Evolutionary conservation across 768 basidiomycete genomes (phyloP).

Genomic region (Podaxis sp.): DNA sequence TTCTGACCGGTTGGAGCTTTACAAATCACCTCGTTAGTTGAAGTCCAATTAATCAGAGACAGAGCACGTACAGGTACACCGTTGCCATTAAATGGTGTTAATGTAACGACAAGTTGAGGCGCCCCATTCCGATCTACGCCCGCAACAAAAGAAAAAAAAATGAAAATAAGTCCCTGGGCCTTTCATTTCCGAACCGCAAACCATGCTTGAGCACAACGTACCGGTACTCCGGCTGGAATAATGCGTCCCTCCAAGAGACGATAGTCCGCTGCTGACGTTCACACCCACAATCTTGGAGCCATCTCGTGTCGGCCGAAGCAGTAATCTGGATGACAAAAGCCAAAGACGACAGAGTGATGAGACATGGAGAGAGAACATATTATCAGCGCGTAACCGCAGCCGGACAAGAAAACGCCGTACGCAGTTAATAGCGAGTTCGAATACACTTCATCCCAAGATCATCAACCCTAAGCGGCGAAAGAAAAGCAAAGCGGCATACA

Average conservation of each 20-base stretch:
- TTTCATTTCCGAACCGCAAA: neutral
- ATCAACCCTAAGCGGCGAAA: neutral
- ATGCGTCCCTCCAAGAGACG: neutral
- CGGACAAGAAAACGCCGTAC: conserved; percentile 9
- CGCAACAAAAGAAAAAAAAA: neutral
- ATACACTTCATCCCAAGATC: conserved; percentile 22
- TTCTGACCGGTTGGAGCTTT: neutral
- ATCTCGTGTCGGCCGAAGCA: neutral
- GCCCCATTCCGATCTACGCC: neutral
- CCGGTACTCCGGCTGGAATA: conserved; percentile 1
- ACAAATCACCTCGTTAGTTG: neutral
- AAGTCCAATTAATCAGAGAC: neutral
- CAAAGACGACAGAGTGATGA: neutral
- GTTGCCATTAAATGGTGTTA: neutral
- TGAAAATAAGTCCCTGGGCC: neutral
- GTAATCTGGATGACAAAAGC: neutral
- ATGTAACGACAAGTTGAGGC: neutral
- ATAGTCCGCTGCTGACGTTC: neutral
- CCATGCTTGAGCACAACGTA: neutral
- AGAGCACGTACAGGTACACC: neutral
- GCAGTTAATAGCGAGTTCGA: conserved; percentile 27
- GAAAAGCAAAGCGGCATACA: conserved; percentile 12
- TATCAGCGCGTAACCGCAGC: neutral
- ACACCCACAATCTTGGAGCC: too few relatives aligned
- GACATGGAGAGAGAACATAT: neutral